Evolutionary conservation across 805 yeast genomes (phyloP).

Genomic region (Candida suzukii): DNA sequence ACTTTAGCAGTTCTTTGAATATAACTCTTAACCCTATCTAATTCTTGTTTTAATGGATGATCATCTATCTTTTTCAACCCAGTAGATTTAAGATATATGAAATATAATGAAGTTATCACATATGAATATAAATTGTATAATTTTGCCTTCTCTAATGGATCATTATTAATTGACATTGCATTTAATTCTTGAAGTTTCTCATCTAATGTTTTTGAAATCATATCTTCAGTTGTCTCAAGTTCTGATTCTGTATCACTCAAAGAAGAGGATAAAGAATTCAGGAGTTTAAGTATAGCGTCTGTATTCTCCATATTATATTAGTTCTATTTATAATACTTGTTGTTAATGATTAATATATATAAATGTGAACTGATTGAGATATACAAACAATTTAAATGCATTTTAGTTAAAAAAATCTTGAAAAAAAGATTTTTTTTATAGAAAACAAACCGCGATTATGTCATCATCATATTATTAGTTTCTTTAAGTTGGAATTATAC

Average conservation of each 20-base stretch:
- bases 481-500: too few species aligned
- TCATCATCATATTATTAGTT: too few species aligned
- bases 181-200: constrained; percentile 21
- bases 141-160: constrained; percentile 23
- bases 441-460: too few species aligned
- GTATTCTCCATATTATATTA: constrained; percentile 43
- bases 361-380: too few species aligned
- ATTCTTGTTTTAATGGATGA: constrained; percentile 63
- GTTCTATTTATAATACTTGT: too few species aligned
- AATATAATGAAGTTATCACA: constrained; percentile 47
- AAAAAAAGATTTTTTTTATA: too few species aligned
- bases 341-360: too few species aligned
- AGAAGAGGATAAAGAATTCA: constrained; percentile 30
- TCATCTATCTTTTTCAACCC: constrained; percentile 46
- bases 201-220: constrained; percentile 32
- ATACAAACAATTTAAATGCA: too few species aligned
- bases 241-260: constrained; percentile 27
- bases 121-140: constrained; percentile 36
- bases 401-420: too few species aligned
- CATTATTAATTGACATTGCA: constrained; percentile 4
- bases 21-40: constrained; percentile 59
- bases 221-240: constrained; percentile 20
- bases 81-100: constrained; percentile 48
- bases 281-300: constrained; percentile 32
- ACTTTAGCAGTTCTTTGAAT: constrained; percentile 49